These are phyloP conservation scores for Geotrichum siamense DNA, from an alignment of 1,139 yeast genomes.

Conservation along the genomic window DNA sequence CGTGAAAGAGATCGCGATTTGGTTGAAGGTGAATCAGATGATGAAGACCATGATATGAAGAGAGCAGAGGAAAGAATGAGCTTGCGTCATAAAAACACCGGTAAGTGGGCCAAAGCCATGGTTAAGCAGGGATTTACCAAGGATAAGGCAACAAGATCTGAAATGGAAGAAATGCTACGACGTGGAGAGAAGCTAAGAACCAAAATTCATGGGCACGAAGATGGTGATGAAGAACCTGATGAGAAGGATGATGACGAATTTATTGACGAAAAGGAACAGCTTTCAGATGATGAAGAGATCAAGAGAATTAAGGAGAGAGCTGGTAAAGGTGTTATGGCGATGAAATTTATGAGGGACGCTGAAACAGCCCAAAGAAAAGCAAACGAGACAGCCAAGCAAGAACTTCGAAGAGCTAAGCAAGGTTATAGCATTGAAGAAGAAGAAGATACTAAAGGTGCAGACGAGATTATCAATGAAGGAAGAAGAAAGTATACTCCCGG, in stretches of 20 bases:
- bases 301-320: conserved; percentile 37
- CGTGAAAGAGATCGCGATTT: conserved; percentile 59
- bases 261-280: conserved; percentile 25
- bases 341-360: conserved; percentile 56
- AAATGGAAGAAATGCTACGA: conserved; percentile 88
- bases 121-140: conserved; percentile 84
- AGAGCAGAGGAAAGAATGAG: conserved; percentile 92
- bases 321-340: conserved; percentile 82
- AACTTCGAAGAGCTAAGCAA: conserved; percentile 30
- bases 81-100: conserved; percentile 75
- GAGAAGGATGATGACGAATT: conserved; percentile 24
- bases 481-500: conserved; percentile 79
- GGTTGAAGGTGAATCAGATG: conserved; percentile 41
- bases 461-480: conserved; percentile 52
- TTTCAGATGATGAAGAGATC: conserved; percentile 34
- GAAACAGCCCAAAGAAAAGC: conserved; percentile 23
- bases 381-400: conserved; percentile 19
- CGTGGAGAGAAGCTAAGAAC: conserved; percentile 73
- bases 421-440: conserved; percentile 33
- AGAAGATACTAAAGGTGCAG: conserved; percentile 39
- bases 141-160: conserved; percentile 75
- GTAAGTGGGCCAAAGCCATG: conserved; percentile 85
- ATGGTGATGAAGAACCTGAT: conserved; percentile 38
- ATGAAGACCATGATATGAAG: conserved; percentile 58
- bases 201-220: conserved; percentile 64